A percentile compares a stretch with the other conserved stretches of the same genome.
These are phyloP conservation scores for Hordeum vulgare DNA, from an alignment of 176 grass and related monocot genomes.

Conservation along the genomic window MorexV3_pseudomolecules_assembly NC_058524.1:11114224-11114723, in stretches of 20 bases:
- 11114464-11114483: neutral
- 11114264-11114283: constrained; percentile 56
- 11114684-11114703: neutral
- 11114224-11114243: constrained; percentile 33
- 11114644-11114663: neutral
- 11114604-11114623: constrained; percentile 1
- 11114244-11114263: constrained; percentile 79
- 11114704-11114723: neutral
- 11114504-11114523: neutral
- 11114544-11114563: neutral
- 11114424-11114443: constrained; percentile 28
- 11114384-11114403: constrained; percentile 43
- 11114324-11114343: constrained; percentile 72
- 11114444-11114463: constrained; percentile 32
- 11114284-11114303: constrained; percentile 40
- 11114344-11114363: constrained; percentile 77
- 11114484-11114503: neutral
- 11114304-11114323: constrained; percentile 53
- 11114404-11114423: constrained; percentile 9
- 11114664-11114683: constrained; percentile 11
- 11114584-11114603: neutral
- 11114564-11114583: neutral
- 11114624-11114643: constrained; percentile 36
- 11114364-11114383: constrained; percentile 46
- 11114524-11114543: neutral